phyloP scores from a whole-genome alignment of 2,329 filamentous ascomycete species.

The Aspergillus sp. region DNA sequence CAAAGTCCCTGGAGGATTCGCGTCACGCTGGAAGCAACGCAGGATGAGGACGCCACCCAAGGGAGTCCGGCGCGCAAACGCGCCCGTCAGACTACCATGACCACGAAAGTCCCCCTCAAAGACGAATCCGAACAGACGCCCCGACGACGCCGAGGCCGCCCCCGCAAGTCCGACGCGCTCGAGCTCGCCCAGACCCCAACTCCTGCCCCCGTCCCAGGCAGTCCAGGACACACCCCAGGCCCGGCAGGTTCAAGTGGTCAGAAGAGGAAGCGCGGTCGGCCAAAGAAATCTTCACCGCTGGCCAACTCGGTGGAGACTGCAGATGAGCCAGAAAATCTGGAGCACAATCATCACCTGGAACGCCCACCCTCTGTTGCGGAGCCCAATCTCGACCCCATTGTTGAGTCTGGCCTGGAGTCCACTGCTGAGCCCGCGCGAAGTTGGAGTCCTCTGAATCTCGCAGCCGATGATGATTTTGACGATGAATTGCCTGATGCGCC shows the following conservation, averaged over 20 bases:
- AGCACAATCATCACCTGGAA: neutral
- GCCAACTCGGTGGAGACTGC: slow-evolving; percentile 13
- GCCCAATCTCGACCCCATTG: neutral
- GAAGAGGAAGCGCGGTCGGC: slow-evolving; percentile 37
- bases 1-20: slow-evolving; percentile 48
- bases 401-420: neutral
- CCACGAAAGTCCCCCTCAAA: slow-evolving; percentile 43
- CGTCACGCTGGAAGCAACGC: slow-evolving; percentile 47
- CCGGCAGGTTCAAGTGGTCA: slow-evolving; percentile 25
- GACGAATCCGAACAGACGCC: slow-evolving; percentile 38
- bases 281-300: slow-evolving; percentile 31
- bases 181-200: slow-evolving; percentile 31
- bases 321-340: neutral
- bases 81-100: slow-evolving; percentile 30
- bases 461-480: slow-evolving; percentile 25
- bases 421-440: slow-evolving; percentile 11
- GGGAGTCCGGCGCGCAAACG: slow-evolving; percentile 31
- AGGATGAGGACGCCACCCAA: slow-evolving; percentile 36
- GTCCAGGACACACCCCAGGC: slow-evolving; percentile 31
- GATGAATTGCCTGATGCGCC: slow-evolving; percentile 17
- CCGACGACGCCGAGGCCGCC: slow-evolving; percentile 40
- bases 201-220: slow-evolving; percentile 22
- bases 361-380: neutral
- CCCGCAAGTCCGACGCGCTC: slow-evolving; percentile 39
- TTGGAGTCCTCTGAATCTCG: slow-evolving; percentile 28